Evolutionary conservation across 371 early-diverging fungal genomes (phyloP).

Genomic region (Circinella umbellata): DNA sequence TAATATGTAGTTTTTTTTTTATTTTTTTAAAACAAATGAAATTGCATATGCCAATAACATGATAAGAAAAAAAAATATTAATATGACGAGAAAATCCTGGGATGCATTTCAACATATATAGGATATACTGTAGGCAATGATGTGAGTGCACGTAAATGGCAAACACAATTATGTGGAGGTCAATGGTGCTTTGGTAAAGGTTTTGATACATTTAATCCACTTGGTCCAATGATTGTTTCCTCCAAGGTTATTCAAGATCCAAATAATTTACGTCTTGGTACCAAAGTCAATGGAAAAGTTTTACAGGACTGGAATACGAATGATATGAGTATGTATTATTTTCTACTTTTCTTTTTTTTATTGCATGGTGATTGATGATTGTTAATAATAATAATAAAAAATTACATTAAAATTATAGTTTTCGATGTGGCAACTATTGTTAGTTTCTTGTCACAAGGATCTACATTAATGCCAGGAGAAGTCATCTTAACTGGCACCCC

Average conservation of each 20-base stretch:
- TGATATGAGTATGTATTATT: constrained; percentile 58
- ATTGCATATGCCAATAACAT: no score
- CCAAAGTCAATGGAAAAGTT: constrained; percentile 49
- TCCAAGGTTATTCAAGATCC: constrained; percentile 53
- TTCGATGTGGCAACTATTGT: constrained; percentile 32
- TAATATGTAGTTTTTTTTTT: no score
- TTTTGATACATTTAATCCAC: constrained; percentile 67
- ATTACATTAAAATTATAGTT: constrained; percentile 11
- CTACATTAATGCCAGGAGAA: constrained; percentile 62
- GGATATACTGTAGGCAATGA: constrained; percentile 69
- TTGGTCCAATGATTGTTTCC: constrained; percentile 64
- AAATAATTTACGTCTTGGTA: constrained; percentile 46
- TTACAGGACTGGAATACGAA: constrained; percentile 59
- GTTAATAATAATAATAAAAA: not conserved
- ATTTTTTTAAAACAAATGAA: no score
- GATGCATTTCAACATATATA: constrained; percentile 2
- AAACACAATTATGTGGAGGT: constrained; percentile 35
- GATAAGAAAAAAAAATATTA: no score
- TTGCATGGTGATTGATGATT: not conserved
- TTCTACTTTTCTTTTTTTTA: not conserved
- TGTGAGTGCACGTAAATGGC: constrained; percentile 66
- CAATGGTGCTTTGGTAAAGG: constrained; percentile 69
- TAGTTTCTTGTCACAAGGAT: constrained; percentile 62
- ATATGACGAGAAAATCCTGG: no score
- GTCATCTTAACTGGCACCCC: constrained; percentile 70